Evolutionary conservation across 768 basidiomycete genomes (phyloP).

Genomic region (Imleria badia): DNA sequence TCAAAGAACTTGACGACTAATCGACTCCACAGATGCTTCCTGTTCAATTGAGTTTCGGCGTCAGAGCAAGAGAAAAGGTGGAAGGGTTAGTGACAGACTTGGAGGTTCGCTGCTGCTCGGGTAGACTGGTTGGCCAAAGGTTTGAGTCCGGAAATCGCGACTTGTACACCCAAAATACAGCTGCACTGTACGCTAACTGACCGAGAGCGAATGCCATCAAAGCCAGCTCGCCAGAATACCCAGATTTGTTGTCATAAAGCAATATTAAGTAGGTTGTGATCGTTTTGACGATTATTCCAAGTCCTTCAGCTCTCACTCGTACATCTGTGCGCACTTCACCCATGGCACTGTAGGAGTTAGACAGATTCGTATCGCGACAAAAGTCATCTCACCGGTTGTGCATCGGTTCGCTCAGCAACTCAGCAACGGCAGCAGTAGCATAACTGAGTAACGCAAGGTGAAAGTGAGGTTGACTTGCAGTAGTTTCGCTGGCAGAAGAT

Average conservation of each 20-base stretch:
- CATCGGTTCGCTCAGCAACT: slow-evolving; percentile 82
- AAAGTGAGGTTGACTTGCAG: slow-evolving; percentile 66
- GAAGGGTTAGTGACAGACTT: slow-evolving; percentile 17
- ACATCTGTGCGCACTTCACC: slow-evolving; percentile 62
- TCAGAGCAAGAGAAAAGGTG: neutral
- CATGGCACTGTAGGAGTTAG: slow-evolving; percentile 56
- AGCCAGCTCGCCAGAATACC: slow-evolving; percentile 44
- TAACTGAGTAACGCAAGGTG: slow-evolving; percentile 63
- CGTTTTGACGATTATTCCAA: slow-evolving; percentile 74
- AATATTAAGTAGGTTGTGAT: slow-evolving; percentile 68
- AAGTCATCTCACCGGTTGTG: slow-evolving; percentile 58
- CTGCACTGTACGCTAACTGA: slow-evolving; percentile 70
- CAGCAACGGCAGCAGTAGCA: slow-evolving; percentile 68
- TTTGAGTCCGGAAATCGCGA: slow-evolving; percentile 36
- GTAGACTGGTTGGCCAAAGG: slow-evolving; percentile 34
- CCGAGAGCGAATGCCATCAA: slow-evolving; percentile 86
- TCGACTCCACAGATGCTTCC: slow-evolving; percentile 1
- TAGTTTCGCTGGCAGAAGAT: slow-evolving; percentile 48
- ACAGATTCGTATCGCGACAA: neutral
- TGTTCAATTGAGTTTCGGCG: neutral
- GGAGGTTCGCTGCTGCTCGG: slow-evolving; percentile 13
- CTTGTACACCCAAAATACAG: slow-evolving; percentile 58
- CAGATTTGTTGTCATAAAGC: slow-evolving; percentile 42
- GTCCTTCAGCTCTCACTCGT: slow-evolving; percentile 84
- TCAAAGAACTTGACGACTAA: slow-evolving; percentile 41